These are phyloP conservation scores for Polyporus tsugae DNA, from an alignment of 1,284 basidiomycete genomes.

Conservation along the genomic window DNA sequence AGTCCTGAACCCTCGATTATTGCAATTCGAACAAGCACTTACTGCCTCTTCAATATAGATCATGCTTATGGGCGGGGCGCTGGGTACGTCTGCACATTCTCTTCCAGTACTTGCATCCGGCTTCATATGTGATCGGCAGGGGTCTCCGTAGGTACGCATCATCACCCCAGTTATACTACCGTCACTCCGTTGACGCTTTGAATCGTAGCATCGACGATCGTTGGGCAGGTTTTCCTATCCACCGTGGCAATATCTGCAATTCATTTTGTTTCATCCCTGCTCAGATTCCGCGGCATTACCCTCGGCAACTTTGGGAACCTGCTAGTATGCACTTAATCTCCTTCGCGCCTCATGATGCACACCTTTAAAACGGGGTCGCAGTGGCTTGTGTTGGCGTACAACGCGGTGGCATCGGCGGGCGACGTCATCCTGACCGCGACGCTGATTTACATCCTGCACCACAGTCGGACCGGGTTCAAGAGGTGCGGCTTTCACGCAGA, in stretches of 20 bases:
- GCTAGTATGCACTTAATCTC: background rate
- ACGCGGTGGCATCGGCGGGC: background rate
- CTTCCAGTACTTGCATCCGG: background rate
- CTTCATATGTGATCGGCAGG: background rate
- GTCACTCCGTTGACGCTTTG: background rate
- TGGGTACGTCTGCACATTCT: background rate
- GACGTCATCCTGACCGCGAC: conserved; percentile 8
- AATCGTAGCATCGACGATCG: background rate
- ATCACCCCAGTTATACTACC: no score
- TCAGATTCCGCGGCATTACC: background rate
- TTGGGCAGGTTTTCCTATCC: background rate
- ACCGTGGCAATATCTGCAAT: background rate
- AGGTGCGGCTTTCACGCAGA: background rate
- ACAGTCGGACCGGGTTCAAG: conserved; percentile 13
- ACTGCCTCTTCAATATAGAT: background rate
- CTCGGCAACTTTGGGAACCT: background rate
- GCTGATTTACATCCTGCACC: conserved; percentile 2
- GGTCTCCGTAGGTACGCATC: background rate
- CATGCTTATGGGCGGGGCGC: background rate
- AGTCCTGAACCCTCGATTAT: background rate
- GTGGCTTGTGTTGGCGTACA: conserved; percentile 8
- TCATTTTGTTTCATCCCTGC: background rate
- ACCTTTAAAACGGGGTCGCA: background rate
- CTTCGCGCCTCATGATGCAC: no score
- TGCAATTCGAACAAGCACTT: background rate